phyloP scores from a whole-genome alignment of 1,284 basidiomycete species.

The Cerioporus squamosus region DNA sequence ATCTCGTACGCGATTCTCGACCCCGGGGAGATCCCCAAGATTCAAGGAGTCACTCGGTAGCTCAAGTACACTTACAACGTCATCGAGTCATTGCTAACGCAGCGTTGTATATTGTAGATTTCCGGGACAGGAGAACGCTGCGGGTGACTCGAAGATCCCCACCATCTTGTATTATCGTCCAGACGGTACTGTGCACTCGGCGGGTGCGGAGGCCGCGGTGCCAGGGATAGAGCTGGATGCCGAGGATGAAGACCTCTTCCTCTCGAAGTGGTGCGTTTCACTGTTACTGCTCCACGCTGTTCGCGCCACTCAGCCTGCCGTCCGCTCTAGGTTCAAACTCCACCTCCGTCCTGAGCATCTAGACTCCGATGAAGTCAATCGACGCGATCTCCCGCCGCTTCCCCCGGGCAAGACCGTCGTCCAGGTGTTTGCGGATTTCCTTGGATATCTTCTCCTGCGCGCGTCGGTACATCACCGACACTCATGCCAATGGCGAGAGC shows the following conservation, averaged over 20 bases:
- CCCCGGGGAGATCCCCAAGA: constrained; percentile 38
- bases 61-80: constrained; percentile 32
- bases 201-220: constrained; percentile 56
- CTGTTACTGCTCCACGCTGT: background rate
- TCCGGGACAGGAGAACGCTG: constrained; percentile 45
- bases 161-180: constrained; percentile 58
- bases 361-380: constrained; percentile 23
- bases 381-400: constrained; percentile 10
- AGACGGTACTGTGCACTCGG: constrained; percentile 47
- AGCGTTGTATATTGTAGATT: constrained; percentile 34
- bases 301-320: background rate
- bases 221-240: constrained; percentile 46
- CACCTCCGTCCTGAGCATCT: constrained; percentile 48
- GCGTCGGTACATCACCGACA: constrained; percentile 49
- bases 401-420: constrained; percentile 49
- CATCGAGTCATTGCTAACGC: constrained; percentile 34
- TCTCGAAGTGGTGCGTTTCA: constrained; percentile 50
- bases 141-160: constrained; percentile 52
- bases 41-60: constrained; percentile 47
- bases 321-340: constrained; percentile 56
- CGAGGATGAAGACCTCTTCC: constrained; percentile 51
- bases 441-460: constrained; percentile 53
- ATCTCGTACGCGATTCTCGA: constrained; percentile 49
- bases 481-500: constrained; percentile 45
- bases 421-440: constrained; percentile 57